These are phyloP conservation scores for Stachybotrys chlorohalonatus DNA, from an alignment of 2,329 filamentous ascomycete genomes.

Conservation along the genomic window DNA sequence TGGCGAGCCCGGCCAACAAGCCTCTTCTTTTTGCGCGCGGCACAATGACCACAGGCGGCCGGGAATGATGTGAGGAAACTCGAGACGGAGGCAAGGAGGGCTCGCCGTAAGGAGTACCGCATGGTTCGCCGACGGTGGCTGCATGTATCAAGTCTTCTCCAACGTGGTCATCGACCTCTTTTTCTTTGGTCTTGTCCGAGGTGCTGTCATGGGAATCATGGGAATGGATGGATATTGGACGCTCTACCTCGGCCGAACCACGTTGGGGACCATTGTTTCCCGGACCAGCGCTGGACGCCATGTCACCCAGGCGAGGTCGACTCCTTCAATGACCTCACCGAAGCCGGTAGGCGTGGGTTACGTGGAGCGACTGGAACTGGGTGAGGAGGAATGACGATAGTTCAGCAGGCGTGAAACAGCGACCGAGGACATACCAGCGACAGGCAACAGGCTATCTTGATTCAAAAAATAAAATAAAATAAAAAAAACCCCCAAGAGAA, in stretches of 20 bases:
- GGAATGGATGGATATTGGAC: not conserved
- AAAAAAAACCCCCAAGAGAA: not conserved
- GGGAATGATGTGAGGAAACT: slow-evolving; percentile 29
- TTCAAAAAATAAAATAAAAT: not conserved
- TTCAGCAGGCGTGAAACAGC: no score
- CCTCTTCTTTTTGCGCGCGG: slow-evolving; percentile 52
- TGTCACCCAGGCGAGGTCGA: not conserved
- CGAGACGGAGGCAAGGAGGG: slow-evolving; percentile 15
- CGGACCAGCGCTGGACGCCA: not conserved
- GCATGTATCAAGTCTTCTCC: not conserved
- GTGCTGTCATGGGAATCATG: not conserved
- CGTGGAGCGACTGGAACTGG: not conserved
- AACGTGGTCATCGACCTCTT: not conserved
- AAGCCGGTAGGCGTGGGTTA: not conserved
- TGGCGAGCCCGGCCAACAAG: slow-evolving; percentile 57
- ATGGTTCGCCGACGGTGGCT: not conserved
- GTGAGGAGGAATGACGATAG: not conserved
- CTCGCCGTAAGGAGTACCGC: not conserved
- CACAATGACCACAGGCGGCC: slow-evolving; percentile 24
- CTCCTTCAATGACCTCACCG: not conserved
- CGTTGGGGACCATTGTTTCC: not conserved
- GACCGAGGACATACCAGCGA: not conserved
- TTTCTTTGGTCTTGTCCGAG: not conserved
- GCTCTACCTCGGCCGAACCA: not conserved
- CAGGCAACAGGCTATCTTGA: not conserved